These are phyloP conservation scores for Cladorrhinum sp. DNA, from an alignment of 2,329 filamentous ascomycete species.

Conservation along the genomic window DNA sequence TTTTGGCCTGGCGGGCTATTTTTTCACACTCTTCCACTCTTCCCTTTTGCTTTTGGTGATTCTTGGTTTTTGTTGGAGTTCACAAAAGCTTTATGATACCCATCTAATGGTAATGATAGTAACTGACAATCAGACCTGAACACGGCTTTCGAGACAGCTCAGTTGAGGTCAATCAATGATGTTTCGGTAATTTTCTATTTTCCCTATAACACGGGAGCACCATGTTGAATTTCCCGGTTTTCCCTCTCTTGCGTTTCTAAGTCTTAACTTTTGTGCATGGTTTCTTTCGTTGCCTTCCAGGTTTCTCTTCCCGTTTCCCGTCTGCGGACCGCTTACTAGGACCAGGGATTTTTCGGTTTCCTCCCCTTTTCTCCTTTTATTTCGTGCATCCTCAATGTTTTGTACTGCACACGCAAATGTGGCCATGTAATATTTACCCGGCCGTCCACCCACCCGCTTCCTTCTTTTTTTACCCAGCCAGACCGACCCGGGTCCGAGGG, in stretches of 20 bases:
- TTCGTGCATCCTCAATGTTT: too few species aligned
- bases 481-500: too few species aligned
- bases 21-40: not conserved
- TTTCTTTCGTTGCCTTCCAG: not conserved
- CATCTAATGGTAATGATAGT: too few species aligned
- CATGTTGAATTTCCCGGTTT: not conserved
- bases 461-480: too few species aligned
- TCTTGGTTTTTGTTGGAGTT: not conserved
- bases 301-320: too few species aligned
- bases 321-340: not conserved
- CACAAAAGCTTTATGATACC: too few species aligned
- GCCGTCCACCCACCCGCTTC: too few species aligned
- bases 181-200: not conserved
- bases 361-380: too few species aligned
- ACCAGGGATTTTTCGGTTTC: not conserved
- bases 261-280: not conserved
- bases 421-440: too few species aligned
- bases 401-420: too few species aligned
- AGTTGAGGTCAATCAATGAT: not conserved
- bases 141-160: too few species aligned
- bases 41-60: not conserved
- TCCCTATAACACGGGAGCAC: not conserved
- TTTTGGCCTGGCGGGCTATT: not conserved
- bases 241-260: not conserved
- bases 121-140: too few species aligned